phyloP scores from a whole-genome alignment of 441 rosid species.

The Brassica hybrid region DNA sequence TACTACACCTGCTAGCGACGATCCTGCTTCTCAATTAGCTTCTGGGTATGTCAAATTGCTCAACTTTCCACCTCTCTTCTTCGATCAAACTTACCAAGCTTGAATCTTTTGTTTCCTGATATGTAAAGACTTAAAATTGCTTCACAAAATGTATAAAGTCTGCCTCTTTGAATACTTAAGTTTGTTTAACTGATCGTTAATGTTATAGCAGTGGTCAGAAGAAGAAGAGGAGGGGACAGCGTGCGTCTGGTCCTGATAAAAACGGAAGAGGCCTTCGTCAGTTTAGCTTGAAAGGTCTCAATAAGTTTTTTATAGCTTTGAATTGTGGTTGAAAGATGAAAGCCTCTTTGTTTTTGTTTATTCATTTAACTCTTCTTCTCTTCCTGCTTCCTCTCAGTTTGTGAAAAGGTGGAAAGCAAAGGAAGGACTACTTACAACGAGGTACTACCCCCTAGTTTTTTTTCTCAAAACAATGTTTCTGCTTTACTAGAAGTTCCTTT shows the following conservation, averaged over 20 bases:
- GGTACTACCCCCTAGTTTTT: conserved; percentile 58
- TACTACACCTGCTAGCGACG: conserved; percentile 81
- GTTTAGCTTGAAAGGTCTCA: conserved; percentile 93
- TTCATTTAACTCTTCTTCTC: conserved; percentile 18
- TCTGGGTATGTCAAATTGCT: conserved; percentile 58
- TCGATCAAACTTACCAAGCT: conserved; percentile 11
- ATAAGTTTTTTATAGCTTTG: conserved; percentile 16
- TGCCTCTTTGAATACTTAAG: not conserved
- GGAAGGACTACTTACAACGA: conserved; percentile 99
- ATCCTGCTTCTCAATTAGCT: conserved; percentile 81
- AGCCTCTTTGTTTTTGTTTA: conserved; percentile 4
- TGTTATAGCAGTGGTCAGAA: conserved; percentile 59
- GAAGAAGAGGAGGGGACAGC: conserved; percentile 84
- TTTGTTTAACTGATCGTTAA: conserved; percentile 30
- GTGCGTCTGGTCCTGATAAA: conserved; percentile 86
- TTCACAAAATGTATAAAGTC: not conserved
- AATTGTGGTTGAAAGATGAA: conserved; percentile 9
- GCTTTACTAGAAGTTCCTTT: not conserved
- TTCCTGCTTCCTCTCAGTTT: conserved; percentile 58
- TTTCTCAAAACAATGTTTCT: conserved; percentile 9
- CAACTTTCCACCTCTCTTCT: not conserved
- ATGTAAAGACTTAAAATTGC: not conserved
- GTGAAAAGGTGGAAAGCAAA: conserved; percentile 98
- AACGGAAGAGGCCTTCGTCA: conserved; percentile 98
- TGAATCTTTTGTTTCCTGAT: conserved; percentile 17